These are phyloP conservation scores for Amanita pallidorosea DNA, from an alignment of 768 basidiomycete genomes.

Conservation along the genomic window DNA sequence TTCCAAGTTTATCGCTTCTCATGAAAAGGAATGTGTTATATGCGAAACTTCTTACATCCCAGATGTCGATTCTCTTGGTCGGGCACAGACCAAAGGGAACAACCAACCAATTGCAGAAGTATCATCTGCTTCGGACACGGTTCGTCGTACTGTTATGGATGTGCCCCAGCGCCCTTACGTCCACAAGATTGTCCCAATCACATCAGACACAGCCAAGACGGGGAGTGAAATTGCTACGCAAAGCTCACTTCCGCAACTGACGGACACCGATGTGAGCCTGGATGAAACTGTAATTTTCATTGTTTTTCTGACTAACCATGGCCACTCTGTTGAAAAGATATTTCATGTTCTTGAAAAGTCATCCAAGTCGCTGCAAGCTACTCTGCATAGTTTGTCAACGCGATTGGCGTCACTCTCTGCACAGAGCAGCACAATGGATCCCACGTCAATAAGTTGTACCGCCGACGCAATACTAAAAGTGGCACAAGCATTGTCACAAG, in stretches of 20 bases:
- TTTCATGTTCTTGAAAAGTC: constrained; percentile 15
- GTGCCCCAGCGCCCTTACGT: background rate
- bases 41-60: constrained; percentile 52
- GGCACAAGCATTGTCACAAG: constrained; percentile 46
- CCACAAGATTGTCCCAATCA: background rate
- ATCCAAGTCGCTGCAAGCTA: constrained; percentile 37
- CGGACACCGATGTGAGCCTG: background rate
- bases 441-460: constrained; percentile 36
- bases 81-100: background rate
- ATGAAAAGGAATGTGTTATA: constrained; percentile 66
- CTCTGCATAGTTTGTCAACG: constrained; percentile 40
- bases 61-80: constrained; percentile 39
- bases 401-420: constrained; percentile 36
- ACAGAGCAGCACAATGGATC: constrained; percentile 31
- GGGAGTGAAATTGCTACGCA: background rate
- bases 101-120: background rate
- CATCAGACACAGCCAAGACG: background rate
- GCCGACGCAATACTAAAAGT: constrained; percentile 68
- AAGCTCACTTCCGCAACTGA: background rate
- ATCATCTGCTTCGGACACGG: background rate
- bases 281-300: background rate
- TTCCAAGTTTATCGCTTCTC: constrained; percentile 2
- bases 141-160: background rate
- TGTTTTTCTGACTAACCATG: background rate
- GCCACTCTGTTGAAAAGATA: background rate